phyloP scores from a whole-genome alignment of 768 basidiomycete genomes.

The Kwoniella mangroviensis region DNA sequence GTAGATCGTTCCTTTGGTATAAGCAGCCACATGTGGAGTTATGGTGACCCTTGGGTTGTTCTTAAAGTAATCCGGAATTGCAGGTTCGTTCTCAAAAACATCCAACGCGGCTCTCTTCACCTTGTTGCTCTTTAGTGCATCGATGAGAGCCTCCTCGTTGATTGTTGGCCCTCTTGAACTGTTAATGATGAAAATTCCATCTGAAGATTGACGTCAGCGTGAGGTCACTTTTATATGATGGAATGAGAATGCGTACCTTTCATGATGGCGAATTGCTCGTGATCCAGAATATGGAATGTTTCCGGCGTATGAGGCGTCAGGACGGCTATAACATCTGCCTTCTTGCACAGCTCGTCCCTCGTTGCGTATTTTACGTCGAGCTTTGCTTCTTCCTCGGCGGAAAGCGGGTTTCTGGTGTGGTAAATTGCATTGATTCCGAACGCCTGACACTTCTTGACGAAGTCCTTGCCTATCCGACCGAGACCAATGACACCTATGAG shows the following conservation, averaged over 20 bases:
- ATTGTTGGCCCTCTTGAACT: constrained; percentile 53
- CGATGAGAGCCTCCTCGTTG: constrained; percentile 53
- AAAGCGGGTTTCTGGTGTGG: constrained; percentile 34
- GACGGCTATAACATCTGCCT: constrained; percentile 34
- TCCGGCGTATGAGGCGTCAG: constrained; percentile 27
- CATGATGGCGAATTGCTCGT: constrained; percentile 47
- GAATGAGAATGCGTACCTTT: constrained; percentile 28
- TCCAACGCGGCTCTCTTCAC: constrained; percentile 55
- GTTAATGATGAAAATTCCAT: constrained; percentile 42
- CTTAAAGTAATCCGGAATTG: constrained; percentile 27
- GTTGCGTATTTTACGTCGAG: constrained; percentile 30
- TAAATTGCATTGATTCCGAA: constrained; percentile 42
- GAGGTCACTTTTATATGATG: neutral
- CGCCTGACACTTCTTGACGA: constrained; percentile 25
- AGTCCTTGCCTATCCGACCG: constrained; percentile 40
- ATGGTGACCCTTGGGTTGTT: constrained; percentile 35
- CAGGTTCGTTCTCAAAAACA: constrained; percentile 55
- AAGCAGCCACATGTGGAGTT: constrained; percentile 33
- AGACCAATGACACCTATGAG: constrained; percentile 37
- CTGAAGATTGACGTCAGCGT: constrained; percentile 36
- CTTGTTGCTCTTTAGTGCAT: constrained; percentile 51
- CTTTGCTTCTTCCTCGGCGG: constrained; percentile 26
- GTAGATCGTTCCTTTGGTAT: constrained; percentile 35
- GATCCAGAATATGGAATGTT: constrained; percentile 29
- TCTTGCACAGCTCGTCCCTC: constrained; percentile 31